phyloP scores from a whole-genome alignment of 129 eudicot genomes.

The Gnaphalium uliginosum region DNA sequence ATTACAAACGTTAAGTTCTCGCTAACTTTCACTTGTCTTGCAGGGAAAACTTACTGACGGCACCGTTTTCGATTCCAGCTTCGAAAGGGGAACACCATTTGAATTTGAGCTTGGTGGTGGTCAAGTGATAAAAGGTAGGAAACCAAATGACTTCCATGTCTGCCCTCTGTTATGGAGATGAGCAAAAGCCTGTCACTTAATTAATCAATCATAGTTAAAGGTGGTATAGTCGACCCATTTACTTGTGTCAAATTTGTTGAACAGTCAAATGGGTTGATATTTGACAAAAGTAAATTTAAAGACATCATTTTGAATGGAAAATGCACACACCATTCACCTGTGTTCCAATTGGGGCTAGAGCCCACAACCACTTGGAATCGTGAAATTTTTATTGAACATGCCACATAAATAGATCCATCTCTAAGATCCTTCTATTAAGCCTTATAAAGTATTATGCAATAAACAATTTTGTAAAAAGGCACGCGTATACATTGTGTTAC shows the following conservation, averaged over 20 bases:
- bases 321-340: background rate
- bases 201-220: background rate
- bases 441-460: no score
- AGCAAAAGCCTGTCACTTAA: background rate
- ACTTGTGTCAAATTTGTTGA: background rate
- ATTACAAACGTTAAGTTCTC: background rate
- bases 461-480: background rate
- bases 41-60: conserved; percentile 98
- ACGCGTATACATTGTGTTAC: background rate
- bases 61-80: conserved; percentile 95
- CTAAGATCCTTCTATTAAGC: background rate
- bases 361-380: background rate
- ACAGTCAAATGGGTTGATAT: background rate
- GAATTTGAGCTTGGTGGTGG: conserved; percentile 93
- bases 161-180: background rate
- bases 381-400: background rate
- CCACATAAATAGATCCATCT: background rate
- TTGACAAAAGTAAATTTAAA: no score
- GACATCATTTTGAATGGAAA: no score
- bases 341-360: background rate
- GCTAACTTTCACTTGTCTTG: conserved; percentile 17
- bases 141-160: background rate
- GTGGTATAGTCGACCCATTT: no score
- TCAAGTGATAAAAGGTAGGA: conserved; percentile 88
- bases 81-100: conserved; percentile 96